These are phyloP conservation scores for Limonium bicolor DNA, from an alignment of 148 eudicot genomes.

Conservation along the genomic window DNA sequence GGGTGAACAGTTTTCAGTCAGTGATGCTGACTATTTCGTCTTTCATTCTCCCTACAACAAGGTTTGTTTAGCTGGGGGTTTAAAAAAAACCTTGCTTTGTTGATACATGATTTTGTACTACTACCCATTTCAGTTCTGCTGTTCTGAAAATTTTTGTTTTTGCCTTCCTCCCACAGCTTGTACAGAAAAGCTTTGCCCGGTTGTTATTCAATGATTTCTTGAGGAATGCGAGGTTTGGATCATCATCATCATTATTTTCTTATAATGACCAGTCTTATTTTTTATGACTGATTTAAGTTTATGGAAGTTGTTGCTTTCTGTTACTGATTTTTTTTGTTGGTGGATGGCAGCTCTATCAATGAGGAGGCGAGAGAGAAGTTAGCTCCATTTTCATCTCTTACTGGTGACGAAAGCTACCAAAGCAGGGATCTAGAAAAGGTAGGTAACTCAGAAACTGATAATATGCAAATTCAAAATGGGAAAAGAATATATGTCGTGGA, in stretches of 20 bases:
- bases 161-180: conserved; percentile 57
- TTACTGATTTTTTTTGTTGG: too few species aligned
- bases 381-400: conserved; percentile 57
- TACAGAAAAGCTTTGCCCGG: conserved; percentile 93
- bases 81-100: too few species aligned
- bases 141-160: conserved; percentile 6
- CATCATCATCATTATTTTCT: too few species aligned
- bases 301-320: too few species aligned
- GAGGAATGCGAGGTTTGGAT: conserved; percentile 91
- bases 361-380: conserved; percentile 75
- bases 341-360: conserved; percentile 44
- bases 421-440: conserved; percentile 99
- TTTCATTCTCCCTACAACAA: conserved; percentile 99
- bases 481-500: not conserved
- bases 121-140: conserved; percentile 4
- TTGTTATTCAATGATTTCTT: conserved; percentile 59
- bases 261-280: too few species aligned
- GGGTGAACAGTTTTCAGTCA: conserved; percentile 64
- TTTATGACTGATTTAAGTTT: too few species aligned
- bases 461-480: not conserved
- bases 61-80: conserved; percentile 19
- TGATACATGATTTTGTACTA: not conserved
- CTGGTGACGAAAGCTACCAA: conserved; percentile 65
- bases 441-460: not conserved
- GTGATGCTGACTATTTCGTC: conserved; percentile 68